Percentiles rank a stretch among this genome's conserved stretches.
These are phyloP conservation scores for Isabelozyma rhagii DNA, from an alignment of 805 yeast species.

Conservation along the genomic window DNA sequence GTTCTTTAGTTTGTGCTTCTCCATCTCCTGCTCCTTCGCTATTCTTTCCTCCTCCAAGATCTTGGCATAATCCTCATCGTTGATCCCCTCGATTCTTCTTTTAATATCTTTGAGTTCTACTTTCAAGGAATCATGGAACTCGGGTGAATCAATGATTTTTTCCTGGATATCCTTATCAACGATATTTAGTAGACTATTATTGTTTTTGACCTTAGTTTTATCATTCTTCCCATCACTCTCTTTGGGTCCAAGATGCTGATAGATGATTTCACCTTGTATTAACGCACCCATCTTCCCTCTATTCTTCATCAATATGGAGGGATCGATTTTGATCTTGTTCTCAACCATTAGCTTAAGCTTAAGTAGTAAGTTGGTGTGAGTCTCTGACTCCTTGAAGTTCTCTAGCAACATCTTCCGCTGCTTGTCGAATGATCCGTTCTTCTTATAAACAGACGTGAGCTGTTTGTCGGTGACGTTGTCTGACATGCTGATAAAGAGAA, in stretches of 20 bases:
- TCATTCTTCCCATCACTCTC: conserved; percentile 1
- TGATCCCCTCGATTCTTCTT: conserved; percentile 28
- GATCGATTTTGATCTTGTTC: conserved; percentile 45
- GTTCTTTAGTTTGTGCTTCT: conserved; percentile 7
- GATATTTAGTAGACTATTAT: conserved; percentile 29
- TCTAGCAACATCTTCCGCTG: conserved; percentile 42
- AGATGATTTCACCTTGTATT: conserved; percentile 49
- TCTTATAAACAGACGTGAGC: conserved; percentile 42
- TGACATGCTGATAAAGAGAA: background rate
- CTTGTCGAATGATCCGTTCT: conserved; percentile 47
- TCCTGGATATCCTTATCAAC: conserved; percentile 45
- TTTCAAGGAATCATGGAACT: conserved; percentile 30
- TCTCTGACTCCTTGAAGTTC: conserved; percentile 39
- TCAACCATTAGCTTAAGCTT: conserved; percentile 43
- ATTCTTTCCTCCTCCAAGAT: conserved; percentile 19
- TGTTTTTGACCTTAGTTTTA: conserved; percentile 1
- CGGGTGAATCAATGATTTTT: conserved; percentile 40
- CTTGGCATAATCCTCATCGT: conserved; percentile 38
- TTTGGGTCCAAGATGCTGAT: conserved; percentile 14
- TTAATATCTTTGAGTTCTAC: conserved; percentile 31
- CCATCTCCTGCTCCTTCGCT: conserved; percentile 9
- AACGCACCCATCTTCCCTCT: conserved; percentile 50
- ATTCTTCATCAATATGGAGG: conserved; percentile 44
- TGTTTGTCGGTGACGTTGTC: conserved; percentile 23
- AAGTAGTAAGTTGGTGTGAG: conserved; percentile 37